Percentiles rank a stretch among this genome's conserved stretches.
Evolutionary conservation across 345 rosid genomes (phyloP).

Genomic region (Eucalyptus tenuipes): DNA sequence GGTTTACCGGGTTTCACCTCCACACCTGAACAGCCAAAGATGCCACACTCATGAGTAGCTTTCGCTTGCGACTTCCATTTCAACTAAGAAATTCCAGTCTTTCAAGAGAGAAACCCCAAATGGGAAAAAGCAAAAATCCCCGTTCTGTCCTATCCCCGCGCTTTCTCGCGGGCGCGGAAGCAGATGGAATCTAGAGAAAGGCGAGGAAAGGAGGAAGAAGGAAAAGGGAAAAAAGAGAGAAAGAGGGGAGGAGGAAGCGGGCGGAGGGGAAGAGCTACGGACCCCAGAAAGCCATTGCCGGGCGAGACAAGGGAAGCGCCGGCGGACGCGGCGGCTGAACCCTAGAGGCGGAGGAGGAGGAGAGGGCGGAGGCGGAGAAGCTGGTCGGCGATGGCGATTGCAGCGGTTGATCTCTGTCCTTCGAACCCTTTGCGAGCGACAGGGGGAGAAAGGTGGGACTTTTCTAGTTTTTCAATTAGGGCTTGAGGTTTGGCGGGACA

Average conservation of each 20-base stretch:
- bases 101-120: background rate
- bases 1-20: conserved; percentile 59
- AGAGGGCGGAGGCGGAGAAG: background rate
- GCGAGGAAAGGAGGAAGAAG: background rate
- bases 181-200: background rate
- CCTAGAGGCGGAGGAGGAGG: background rate
- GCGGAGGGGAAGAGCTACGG: background rate
- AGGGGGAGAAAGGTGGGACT: background rate
- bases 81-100: background rate
- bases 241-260: background rate
- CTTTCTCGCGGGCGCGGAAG: background rate
- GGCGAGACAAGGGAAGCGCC: background rate
- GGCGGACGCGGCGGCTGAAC: background rate
- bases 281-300: background rate
- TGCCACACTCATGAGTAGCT: background rate
- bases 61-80: background rate
- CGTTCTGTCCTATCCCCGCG: background rate
- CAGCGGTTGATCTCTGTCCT: background rate
- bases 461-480: background rate
- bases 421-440: background rate
- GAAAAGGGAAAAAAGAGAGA: background rate
- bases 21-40: conserved; percentile 29
- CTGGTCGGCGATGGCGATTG: background rate
- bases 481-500: background rate
- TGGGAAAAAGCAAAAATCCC: background rate